Percentiles rank a stretch among this genome's conserved stretches.
phyloP scores from a whole-genome alignment of 805 yeast genomes.

The Scheffersomyces coipomensis region DNA sequence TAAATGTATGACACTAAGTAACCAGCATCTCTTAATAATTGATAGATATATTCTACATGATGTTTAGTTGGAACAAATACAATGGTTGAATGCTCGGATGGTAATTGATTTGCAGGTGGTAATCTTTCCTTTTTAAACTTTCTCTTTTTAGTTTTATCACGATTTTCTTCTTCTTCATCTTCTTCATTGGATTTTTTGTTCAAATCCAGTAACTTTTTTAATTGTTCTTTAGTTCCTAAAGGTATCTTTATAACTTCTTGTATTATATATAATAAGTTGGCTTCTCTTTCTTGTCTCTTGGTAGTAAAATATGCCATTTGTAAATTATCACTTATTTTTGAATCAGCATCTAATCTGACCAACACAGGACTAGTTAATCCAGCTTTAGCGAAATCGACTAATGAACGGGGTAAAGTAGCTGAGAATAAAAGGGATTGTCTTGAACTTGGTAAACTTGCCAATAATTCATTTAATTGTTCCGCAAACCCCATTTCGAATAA shows the following conservation, averaged over 20 bases:
- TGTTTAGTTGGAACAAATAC: conserved; percentile 96
- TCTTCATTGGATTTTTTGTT: conserved; percentile 50
- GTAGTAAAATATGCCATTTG: conserved; percentile 86
- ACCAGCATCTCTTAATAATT: conserved; percentile 70
- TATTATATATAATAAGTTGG: conserved; percentile 70
- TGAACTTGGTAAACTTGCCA: conserved; percentile 75
- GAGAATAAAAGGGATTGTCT: conserved; percentile 90
- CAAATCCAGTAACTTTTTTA: conserved; percentile 48
- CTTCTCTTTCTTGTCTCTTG: conserved; percentile 86
- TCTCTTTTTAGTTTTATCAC: conserved; percentile 31
- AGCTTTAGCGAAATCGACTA: conserved; percentile 96
- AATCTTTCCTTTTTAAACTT: conserved; percentile 53
- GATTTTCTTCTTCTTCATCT: conserved; percentile 52
- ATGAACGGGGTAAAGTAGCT: conserved; percentile 88
- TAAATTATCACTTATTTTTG: conserved; percentile 84
- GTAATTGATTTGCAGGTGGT: conserved; percentile 80
- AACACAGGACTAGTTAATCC: conserved; percentile 91
- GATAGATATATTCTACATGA: conserved; percentile 89
- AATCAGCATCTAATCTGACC: conserved; percentile 89
- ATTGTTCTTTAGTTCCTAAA: conserved; percentile 67
- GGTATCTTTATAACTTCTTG: conserved; percentile 88
- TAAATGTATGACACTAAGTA: conserved; percentile 87
- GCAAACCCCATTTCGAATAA: conserved; percentile 95
- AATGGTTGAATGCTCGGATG: conserved; percentile 84
- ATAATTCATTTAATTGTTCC: conserved; percentile 85